Base-by-base conservation (phyloP, 2,329 filamentous ascomycete genomes). In the Penicillium sclerotiorum region DNA sequence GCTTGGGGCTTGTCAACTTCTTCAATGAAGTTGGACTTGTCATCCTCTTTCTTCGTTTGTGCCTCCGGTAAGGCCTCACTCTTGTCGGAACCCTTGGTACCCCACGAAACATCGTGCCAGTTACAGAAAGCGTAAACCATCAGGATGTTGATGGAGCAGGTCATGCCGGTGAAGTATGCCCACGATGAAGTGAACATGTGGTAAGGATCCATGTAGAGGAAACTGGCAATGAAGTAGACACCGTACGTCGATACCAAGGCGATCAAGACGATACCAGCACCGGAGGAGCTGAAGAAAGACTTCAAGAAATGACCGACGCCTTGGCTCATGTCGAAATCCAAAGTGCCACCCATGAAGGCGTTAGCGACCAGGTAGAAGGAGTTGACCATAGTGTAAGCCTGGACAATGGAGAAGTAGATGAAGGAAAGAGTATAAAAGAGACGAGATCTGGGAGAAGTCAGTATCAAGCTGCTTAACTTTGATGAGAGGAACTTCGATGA, bases 111-210 rank as follows among this genome's bases (percentile, higher is more conserved):
- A 77, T 97, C 93, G 76, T 97, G 93, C 93, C 93, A 96, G 79
- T 97, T 97, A 84, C 90, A 94, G 83, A 96, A 97, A 54, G 93
- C 90, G 75, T 97, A 97, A 46, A 97, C 90, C 84, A 95, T 97
- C 67, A 97, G 86, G 62, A 97, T 93, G 79, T 97, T 97, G 84
- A 96, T 92, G 77, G 96, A 96, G 20, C 90, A 94, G 12, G 92
- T 95, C 84, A 93, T 93, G 68, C 95, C 84, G 52, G 95, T 75
- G 61, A 96, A 79, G 72, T 97, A 97, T 68, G 89, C 85, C 28
- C 88, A 88, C 81, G 95, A 97, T 2, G 92, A 96, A 68, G 93
- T 93, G 79, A 97, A 95, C 93, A 97, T 96, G 82, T 97, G 93
- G 92, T 92, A 97, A 23, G 93, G 93, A 73, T 97, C 93, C 66